Evolutionary conservation across 2,329 filamentous ascomycete genomes (phyloP).

Genomic region (Penicillium nordicum): DNA sequence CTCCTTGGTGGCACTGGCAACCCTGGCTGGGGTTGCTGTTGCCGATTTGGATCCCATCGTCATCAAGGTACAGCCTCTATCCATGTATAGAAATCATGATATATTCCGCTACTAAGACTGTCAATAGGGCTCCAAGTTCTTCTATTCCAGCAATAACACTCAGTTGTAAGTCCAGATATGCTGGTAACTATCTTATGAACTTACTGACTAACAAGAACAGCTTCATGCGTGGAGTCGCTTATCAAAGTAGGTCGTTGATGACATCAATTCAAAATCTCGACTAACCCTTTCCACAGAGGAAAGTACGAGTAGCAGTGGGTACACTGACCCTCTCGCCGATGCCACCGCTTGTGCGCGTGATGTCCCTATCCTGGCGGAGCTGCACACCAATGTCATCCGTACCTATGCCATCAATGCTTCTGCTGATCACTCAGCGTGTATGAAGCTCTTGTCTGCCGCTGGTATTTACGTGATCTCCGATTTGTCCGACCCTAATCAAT

Average conservation of each 20-base stretch:
- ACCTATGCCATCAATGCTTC: slow-evolving; percentile 84
- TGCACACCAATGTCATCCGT: slow-evolving; percentile 86
- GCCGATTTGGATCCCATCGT: slow-evolving; percentile 55
- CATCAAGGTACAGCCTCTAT: slow-evolving; percentile 57
- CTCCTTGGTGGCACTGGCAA: slow-evolving; percentile 48
- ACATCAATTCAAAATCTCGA: background rate
- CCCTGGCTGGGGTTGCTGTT: slow-evolving; percentile 43
- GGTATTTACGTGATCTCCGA: slow-evolving; percentile 95
- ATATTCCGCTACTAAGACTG: background rate
- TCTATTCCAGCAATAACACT: slow-evolving; percentile 72
- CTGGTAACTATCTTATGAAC: slow-evolving; percentile 15
- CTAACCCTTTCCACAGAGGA: slow-evolving; percentile 30
- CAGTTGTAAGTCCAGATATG: slow-evolving; percentile 57
- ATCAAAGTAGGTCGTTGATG: slow-evolving; percentile 59
- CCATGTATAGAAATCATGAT: no score
- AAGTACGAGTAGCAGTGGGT: slow-evolving; percentile 54
- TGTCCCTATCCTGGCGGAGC: slow-evolving; percentile 70
- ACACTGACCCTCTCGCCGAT: slow-evolving; percentile 77
- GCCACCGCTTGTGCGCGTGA: slow-evolving; percentile 70
- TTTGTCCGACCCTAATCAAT: slow-evolving; percentile 71
- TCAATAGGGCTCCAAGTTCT: slow-evolving; percentile 71
- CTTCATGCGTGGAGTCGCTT: slow-evolving; percentile 87
- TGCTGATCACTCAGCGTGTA: slow-evolving; percentile 73
- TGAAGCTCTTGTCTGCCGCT: slow-evolving; percentile 71
- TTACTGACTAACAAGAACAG: slow-evolving; percentile 42